A percentile compares a stretch with the other conserved stretches of the same genome.
Conservation (phyloP, 2,329 filamentous ascomycete genomes). For the Colletotrichum paranaense region DNA sequence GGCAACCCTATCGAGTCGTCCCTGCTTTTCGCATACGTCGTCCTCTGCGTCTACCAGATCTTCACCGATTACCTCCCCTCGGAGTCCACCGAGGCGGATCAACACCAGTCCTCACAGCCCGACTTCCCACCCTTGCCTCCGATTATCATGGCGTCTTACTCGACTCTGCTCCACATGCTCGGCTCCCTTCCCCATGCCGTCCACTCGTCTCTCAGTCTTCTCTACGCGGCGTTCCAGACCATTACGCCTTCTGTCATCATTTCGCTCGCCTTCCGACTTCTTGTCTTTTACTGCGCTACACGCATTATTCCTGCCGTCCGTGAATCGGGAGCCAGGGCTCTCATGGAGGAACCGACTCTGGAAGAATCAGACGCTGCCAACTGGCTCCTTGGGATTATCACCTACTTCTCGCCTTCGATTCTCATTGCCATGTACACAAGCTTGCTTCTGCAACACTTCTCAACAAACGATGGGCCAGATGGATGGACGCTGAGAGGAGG, state of each 20-base stretch:
- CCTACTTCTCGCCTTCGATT: conserved; percentile 95
- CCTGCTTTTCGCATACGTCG: conserved; percentile 77
- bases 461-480: conserved; percentile 75
- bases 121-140: conserved; percentile 97
- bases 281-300: conserved; percentile 95
- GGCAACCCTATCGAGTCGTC: conserved; percentile 75
- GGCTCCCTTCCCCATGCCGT: conserved; percentile 86
- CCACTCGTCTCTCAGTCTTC: conserved; percentile 84
- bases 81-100: conserved; percentile 64
- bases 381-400: conserved; percentile 83
- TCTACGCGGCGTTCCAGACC: conserved; percentile 92
- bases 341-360: conserved; percentile 86
- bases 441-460: conserved; percentile 94
- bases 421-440: conserved; percentile 97
- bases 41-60: conserved; percentile 99
- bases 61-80: conserved; percentile 98
- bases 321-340: conserved; percentile 83
- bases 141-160: conserved; percentile 98
- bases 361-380: conserved; percentile 88
- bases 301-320: conserved; percentile 95
- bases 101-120: conserved; percentile 69
- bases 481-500: conserved; percentile 90
- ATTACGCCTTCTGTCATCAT: conserved; percentile 97
- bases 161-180: conserved; percentile 86
- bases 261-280: conserved; percentile 90